Evolutionary conservation across 2,329 filamentous ascomycete species (phyloP), one percentile per base, ranked within the genome.

Genomic region (Aspergillus quadricinctus): DNA sequence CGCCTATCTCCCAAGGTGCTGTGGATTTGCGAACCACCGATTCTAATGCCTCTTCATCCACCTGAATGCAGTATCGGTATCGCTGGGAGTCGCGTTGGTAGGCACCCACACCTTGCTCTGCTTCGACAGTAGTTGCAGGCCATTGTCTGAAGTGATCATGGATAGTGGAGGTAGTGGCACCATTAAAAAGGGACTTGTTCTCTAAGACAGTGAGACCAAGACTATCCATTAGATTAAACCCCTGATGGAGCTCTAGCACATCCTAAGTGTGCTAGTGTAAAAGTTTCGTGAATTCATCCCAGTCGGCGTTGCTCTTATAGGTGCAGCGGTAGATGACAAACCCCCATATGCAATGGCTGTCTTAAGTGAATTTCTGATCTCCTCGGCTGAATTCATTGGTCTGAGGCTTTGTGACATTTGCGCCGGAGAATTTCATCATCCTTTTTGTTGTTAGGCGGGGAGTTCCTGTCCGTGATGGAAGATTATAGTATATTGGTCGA

Each of bases 261-360:
- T 11, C 4, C 14, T 17, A 11, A 4, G 48, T 37, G 14, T 23
- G 5, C 41, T 31, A 48, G n/a, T 3, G 23, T 21, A 54, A 45
- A 8, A 48, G 55, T n/a, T 6, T 43, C 28, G 54, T 25, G 3
- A 57, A 54, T 25, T 57, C 52, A 10, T 21, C 51, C 55, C 55
- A 57, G 48, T 57, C 55, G 1, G 51, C 10, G 23, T 54, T 48
- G 17, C 55, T 54, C 9, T 28, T 35, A 14, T 57, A 57, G 19
- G 55, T 57, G 51, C 51, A 46, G 4, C 55, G 55, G 55, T 54
- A 57, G 14, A 57, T 23, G 1, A 54, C 48, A 1, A 51, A 7
- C 2, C 55, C 55, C 55, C 51, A 57, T 5, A 14, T 29, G 4
- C 45, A 40, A 19, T 40, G 37, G 5, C 37, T 4, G 37, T 40